Base-by-base conservation (phyloP, 208 protist genomes). In the Trypanosoma caninum region DNA sequence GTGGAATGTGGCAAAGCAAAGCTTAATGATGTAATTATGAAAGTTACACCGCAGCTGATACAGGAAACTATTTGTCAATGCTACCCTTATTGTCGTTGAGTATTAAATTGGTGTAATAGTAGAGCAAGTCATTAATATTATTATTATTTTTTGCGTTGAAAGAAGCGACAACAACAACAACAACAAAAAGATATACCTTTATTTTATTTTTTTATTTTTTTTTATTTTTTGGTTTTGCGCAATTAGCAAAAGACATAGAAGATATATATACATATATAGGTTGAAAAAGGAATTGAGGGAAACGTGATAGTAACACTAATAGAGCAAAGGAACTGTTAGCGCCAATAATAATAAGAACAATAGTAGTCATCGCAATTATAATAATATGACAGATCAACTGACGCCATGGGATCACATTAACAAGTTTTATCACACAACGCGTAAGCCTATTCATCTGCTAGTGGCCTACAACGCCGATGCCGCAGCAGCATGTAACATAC, bases 51-150 rank as follows among this genome's bases (percentile, higher is more conserved):
- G 13, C 35, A 38, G 9, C 54, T 94, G 2, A 78, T 94, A 37
- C 79, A 83, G 41, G 88, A 94, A 57, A 94, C 88, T 16, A 89
- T 91, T 45, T 66, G 83, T 30, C 59, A 89, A 47, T 89, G 88
- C 69, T 94, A 87, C 63, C 81, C 68, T 7, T 94, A 94, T 55
- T 76, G 74, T 5, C 64, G 37, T 34, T 66, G 28, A 59, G 7
- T 3, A n/a, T 1, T 44, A 16, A n/a, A n/a, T n/a, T n/a, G n/a
- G n/a, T n/a, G n/a, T n/a, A n/a, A n/a, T n/a, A n/a, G n/a, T n/a
- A n/a, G n/a, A n/a, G n/a, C n/a, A n/a, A n/a, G n/a, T n/a, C n/a
- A 18, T 10, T 45, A 44, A 48, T 18, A 25, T 27, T 27, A 27
- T 3, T 48, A 27, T 48, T 48, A 2, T 48, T 48, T 48, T 48